Evolutionary conservation across 345 rosid species (phyloP).

Genomic region (Psidium guajava): DNA sequence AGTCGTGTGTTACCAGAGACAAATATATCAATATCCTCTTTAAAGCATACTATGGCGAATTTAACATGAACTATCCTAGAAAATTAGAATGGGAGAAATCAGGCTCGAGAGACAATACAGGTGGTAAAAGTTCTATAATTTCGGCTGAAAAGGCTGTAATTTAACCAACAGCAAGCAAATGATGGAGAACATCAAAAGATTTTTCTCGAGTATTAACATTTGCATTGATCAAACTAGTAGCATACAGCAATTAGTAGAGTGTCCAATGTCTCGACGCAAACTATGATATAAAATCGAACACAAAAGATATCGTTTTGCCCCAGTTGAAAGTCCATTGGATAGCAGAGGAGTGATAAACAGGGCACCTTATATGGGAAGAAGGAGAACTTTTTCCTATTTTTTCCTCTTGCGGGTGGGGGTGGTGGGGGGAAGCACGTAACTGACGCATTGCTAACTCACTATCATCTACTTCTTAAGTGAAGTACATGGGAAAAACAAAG

Average conservation of each 20-base stretch:
- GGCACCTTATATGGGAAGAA: too few species aligned
- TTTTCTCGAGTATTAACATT: neutral
- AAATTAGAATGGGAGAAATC: neutral
- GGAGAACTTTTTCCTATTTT: neutral
- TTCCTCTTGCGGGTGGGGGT: fast-evolving
- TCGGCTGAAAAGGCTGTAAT: neutral
- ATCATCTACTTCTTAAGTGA: too few species aligned
- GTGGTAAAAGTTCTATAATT: neutral
- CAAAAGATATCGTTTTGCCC: neutral
- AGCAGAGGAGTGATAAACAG: too few species aligned
- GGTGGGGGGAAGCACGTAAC: neutral
- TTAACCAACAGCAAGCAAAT: neutral
- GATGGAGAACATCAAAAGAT: neutral
- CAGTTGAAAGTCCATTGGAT: too few species aligned
- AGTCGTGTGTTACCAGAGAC: neutral
- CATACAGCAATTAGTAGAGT: neutral
- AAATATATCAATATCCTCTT: neutral
- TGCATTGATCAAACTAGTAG: neutral
- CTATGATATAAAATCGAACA: neutral
- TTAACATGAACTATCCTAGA: neutral
- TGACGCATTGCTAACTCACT: too few species aligned
- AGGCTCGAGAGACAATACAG: neutral
- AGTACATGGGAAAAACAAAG: too few species aligned
- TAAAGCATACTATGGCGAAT: neutral
- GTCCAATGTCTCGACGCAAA: neutral